Base-by-base conservation (phyloP, 768 basidiomycete genomes). In the Mycena alexandri region DNA sequence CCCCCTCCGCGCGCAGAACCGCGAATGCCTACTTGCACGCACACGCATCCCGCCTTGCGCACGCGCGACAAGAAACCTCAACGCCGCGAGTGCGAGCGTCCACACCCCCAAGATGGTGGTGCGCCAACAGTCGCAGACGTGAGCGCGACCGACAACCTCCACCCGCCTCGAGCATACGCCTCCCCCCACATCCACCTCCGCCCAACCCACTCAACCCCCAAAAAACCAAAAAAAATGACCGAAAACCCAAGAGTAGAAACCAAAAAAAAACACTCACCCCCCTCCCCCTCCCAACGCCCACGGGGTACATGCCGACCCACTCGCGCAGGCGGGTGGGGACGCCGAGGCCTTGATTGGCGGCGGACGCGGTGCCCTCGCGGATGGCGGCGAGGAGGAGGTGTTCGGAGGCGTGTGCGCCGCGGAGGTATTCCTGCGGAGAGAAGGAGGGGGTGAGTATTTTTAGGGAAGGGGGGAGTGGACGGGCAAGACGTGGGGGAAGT, bases 401-500 rank as follows among this genome's bases (percentile, higher is more conserved):
- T 9, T 53, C 52, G 13, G 52, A 33, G 0, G 52, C 52, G n/a
- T 29, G 52, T 14, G 22, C 88, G 86, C 25, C 96, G 86, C 0
- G 77, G 36, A 95, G 95, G 74, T 98, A 98, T 3, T 93, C 93
- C 66, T 92, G 46, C 87, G 68, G 97, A 92, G 19, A 21, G 47
- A 24, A 48, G 47, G 10, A 21, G 47, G 47, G 11, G 47, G 19
- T 29, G 29, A 29, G 29, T 29, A 29, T 29, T 3, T 3, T 3
- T 29, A 48, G 47, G 21, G 47, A 21, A 38, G 38, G 14, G 10
- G 22, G 22, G 22, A 13, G 47, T 6, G 47, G 9, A 21, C 21
- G 47, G 47, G 22, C 8, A 22, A 21, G 21, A 5, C 8, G 22
- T 8, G 19, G 47, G 13, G 2, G 47, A 11, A 12, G 47, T 12